A percentile compares a stretch with the other conserved stretches of the same genome.
Conservation (phyloP, 768 basidiomycete genomes). For the Trametes cingulata region DNA sequence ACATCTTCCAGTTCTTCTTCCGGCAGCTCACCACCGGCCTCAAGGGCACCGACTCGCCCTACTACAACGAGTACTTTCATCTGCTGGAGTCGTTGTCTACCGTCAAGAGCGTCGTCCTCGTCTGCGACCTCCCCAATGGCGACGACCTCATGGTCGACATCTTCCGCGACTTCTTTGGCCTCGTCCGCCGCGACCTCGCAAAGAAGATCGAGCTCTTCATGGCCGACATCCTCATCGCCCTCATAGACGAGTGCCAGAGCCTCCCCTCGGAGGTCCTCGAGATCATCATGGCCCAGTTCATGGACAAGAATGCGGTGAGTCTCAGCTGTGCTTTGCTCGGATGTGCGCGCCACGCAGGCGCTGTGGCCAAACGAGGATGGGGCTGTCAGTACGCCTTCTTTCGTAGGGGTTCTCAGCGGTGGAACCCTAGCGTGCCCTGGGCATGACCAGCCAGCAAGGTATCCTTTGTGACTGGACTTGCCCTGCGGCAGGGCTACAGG, state of each 20-base stretch:
- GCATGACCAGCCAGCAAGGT: too few species aligned
- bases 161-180: conserved; percentile 80
- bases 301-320: conserved; percentile 73
- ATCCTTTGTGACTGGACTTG: too few species aligned
- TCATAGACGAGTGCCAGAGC: conserved; percentile 83
- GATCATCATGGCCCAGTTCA: conserved; percentile 80
- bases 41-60: conserved; percentile 75
- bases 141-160: conserved; percentile 84
- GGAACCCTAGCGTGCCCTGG: too few species aligned
- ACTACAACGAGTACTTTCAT: conserved; percentile 92
- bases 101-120: conserved; percentile 92
- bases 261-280: conserved; percentile 83
- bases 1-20: conserved; percentile 97
- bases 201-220: conserved; percentile 87
- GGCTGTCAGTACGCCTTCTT: too few species aligned
- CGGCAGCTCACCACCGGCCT: conserved; percentile 77
- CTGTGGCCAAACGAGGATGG: too few species aligned
- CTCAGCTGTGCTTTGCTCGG: not conserved
- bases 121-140: conserved; percentile 85
- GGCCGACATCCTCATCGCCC: conserved; percentile 85
- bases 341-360: not conserved
- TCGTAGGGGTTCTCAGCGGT: too few species aligned
- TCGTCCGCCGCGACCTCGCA: conserved; percentile 70
- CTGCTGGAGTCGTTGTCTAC: conserved; percentile 91
- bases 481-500: too few species aligned